Base-by-base conservation (phyloP, 2,329 filamentous ascomycete species). In the Fusarium luffae region DNA sequence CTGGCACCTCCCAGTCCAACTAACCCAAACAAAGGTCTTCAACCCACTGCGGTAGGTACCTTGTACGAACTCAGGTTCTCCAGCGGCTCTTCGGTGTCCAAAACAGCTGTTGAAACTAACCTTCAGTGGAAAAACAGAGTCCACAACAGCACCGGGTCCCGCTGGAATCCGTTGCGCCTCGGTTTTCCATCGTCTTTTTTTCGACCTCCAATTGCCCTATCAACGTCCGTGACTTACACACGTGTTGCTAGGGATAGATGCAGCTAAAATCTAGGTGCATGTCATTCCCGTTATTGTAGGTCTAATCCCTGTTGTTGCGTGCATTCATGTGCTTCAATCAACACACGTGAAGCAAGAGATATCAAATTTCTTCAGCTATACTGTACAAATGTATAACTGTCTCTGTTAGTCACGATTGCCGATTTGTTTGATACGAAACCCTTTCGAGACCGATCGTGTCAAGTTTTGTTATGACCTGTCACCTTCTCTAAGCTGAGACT, bases 201-300 rank as follows among this genome's bases (percentile, higher is more conserved):
- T n/a, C 25, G 23, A 34, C 40, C 43, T 46, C 28, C 23, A 65
- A 69, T 71, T 70, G 64, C n/a, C 68, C 68, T 70, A 70, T 70
- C 68, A 70, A 37, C 49, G 16, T 14, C 59, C n/a, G 41, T 37
- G 37, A 48, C 64, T 59, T 59, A 46, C 40, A 69, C 68, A 70
- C 68, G 68, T 70, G 68, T 60, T 46, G 52, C 54, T 28, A 47
- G 34, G 34, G 34, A 37, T 59, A 52, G 37, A 50, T 51, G 51
- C 32, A 52, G 21, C 59, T 60, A 46, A 49, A 62, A 59, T 59
- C 54, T 57, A 67, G 68, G 55, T 64, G 49, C 68, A 67, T 68
- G 48, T 63, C 41, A 56, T 63, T 51, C 51, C 56, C 54, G 58
- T 37, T 37, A 37, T 37, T n/a, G 34, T 44, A 46, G 40, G n/a